A percentile compares a stretch with the other conserved stretches of the same genome.
phyloP scores from a whole-genome alignment of 2,329 filamentous ascomycete species.

The Epichloe coenophiala region DNA sequence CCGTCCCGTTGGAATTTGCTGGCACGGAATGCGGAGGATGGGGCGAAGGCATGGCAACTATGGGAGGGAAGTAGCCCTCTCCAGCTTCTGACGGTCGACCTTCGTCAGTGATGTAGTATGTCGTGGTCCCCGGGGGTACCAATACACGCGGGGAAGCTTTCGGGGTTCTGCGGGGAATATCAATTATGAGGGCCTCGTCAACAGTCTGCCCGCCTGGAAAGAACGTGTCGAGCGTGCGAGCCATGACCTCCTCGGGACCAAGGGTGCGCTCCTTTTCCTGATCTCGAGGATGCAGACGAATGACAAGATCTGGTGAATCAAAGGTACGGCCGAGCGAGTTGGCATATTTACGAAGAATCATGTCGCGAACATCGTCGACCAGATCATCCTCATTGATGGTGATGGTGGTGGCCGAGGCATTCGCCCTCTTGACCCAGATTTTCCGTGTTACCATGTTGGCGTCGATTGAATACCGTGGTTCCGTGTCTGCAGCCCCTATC shows the following conservation, averaged over 20 bases:
- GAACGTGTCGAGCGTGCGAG: constrained; percentile 62
- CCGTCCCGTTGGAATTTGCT: constrained; percentile 20
- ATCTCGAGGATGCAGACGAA: constrained; percentile 66
- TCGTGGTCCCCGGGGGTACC: constrained; percentile 29
- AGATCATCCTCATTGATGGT: constrained; percentile 76
- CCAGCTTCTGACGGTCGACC: constrained; percentile 52
- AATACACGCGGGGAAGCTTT: constrained; percentile 59
- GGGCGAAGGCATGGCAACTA: constrained; percentile 31
- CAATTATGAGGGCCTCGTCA: constrained; percentile 82
- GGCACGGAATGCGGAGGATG: constrained; percentile 27
- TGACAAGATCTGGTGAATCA: constrained; percentile 77
- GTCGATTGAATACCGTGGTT: constrained; percentile 22
- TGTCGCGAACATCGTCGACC: constrained; percentile 87
- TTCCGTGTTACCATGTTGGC: constrained; percentile 55
- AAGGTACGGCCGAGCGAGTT: constrained; percentile 83
- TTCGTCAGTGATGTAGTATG: constrained; percentile 49
- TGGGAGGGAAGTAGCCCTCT: constrained; percentile 71
- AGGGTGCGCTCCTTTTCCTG: constrained; percentile 52
- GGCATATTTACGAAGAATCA: constrained; percentile 83
- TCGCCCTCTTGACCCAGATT: constrained; percentile 86
- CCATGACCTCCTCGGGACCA: constrained; percentile 76
- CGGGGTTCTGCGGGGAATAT: constrained; percentile 69
- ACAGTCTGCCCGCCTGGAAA: constrained; percentile 79
- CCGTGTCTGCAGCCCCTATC: constrained; percentile 9
- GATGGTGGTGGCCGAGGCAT: constrained; percentile 76